Percentiles rank a stretch among this genome's conserved stretches.
phyloP scores from a whole-genome alignment of 768 basidiomycete species.

The Boletus speciosus region DNA sequence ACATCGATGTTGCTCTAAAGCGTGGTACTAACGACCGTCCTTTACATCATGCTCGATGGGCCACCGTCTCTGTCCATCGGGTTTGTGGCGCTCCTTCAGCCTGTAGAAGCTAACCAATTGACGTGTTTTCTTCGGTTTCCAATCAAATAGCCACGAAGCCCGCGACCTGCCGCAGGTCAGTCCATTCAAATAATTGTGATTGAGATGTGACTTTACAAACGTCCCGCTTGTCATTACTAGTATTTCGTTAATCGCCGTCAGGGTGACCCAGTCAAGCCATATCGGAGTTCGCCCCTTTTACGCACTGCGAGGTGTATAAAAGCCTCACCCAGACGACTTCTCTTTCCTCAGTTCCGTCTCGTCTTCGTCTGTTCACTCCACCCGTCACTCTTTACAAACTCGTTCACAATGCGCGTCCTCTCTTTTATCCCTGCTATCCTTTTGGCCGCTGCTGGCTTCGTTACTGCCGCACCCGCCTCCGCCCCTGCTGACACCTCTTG shows the following conservation, averaged over 20 bases:
- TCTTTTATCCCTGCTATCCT: slow-evolving; percentile 15
- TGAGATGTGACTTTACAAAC: slow-evolving; percentile 28
- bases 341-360: slow-evolving; percentile 2
- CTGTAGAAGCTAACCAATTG: background rate
- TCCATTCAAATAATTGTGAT: slow-evolving; percentile 24
- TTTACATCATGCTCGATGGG: background rate
- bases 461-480: slow-evolving; percentile 4
- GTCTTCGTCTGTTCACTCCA: background rate
- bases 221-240: background rate
- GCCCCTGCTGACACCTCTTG: slow-evolving; percentile 1
- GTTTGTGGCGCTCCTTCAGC: background rate
- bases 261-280: background rate
- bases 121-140: slow-evolving; percentile 6
- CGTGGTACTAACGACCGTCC: background rate
- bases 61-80: background rate
- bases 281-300: background rate
- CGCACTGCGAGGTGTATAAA: slow-evolving; percentile 13
- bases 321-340: background rate
- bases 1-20: background rate
- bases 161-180: background rate
- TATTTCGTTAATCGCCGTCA: background rate
- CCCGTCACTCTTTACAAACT: slow-evolving; percentile 9
- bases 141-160: background rate
- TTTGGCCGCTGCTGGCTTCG: slow-evolving; percentile 4
- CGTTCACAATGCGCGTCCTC: slow-evolving; percentile 14